These are phyloP conservation scores for Citrus maxima DNA, from an alignment of 345 rosid species.

Conservation along the genomic window DNA sequence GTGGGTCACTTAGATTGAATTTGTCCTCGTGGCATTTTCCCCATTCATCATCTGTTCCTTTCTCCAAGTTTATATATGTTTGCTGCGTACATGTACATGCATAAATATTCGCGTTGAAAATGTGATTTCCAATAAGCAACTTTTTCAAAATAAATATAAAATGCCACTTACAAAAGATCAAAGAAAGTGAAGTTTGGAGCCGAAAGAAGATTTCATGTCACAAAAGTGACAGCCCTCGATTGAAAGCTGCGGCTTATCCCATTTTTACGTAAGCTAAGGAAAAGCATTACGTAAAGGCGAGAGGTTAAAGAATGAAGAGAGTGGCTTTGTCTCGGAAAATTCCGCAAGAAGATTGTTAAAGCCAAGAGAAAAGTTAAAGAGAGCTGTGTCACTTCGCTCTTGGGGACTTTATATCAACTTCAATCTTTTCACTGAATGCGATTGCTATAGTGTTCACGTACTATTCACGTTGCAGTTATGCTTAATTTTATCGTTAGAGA, in stretches of 20 bases:
- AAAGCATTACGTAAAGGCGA: neutral
- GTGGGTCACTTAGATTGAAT: neutral
- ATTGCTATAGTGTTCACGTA: neutral
- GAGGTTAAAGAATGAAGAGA: neutral
- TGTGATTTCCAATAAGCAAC: too few relatives aligned
- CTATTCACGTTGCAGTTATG: neutral
- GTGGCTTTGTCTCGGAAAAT: neutral
- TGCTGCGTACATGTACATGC: too few relatives aligned
- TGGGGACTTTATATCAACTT: neutral
- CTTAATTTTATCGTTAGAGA: neutral
- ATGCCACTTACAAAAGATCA: too few relatives aligned
- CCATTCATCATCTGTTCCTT: neutral
- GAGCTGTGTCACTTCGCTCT: neutral
- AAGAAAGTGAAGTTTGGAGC: too few relatives aligned
- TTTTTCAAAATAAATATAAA: too few relatives aligned
- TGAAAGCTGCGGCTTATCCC: neutral
- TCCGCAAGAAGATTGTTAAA: neutral
- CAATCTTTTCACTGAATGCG: constrained; percentile 3
- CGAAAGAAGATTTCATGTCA: neutral
- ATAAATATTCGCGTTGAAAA: too few relatives aligned
- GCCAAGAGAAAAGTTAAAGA: neutral
- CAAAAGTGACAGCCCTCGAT: constrained; percentile 9
- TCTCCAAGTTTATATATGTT: neutral
- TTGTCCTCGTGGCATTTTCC: neutral
- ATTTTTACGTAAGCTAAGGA: neutral